phyloP scores from a whole-genome alignment of 1,139 yeast species.

The Suhomyces ambrosiae region DNA sequence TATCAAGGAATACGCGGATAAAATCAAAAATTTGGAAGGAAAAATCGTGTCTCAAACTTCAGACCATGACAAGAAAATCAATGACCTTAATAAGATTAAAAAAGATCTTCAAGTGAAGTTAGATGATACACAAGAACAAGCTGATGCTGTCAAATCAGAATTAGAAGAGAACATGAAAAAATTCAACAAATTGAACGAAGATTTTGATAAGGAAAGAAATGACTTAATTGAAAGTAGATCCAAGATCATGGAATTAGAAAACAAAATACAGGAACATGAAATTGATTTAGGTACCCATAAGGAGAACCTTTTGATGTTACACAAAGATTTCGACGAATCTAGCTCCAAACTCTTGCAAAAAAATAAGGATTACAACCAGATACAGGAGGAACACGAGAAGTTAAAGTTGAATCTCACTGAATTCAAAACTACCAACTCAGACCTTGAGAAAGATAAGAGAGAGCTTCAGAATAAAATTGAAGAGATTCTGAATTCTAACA shows the following conservation, averaged over 20 bases:
- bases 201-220: background rate
- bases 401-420: constrained; percentile 1
- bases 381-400: background rate
- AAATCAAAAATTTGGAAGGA: constrained; percentile 34
- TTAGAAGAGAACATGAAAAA: constrained; percentile 1
- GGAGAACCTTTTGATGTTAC: background rate
- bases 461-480: background rate
- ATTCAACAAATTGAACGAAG: constrained; percentile 1
- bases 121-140: constrained; percentile 7
- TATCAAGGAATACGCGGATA: constrained; percentile 50
- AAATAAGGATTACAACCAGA: background rate
- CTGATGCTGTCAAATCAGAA: constrained; percentile 12
- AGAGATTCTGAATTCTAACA: background rate
- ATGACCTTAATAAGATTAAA: constrained; percentile 14
- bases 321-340: background rate
- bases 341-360: background rate
- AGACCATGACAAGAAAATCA: constrained; percentile 15
- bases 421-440: constrained; percentile 1
- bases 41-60: constrained; percentile 17
- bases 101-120: constrained; percentile 9
- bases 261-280: background rate
- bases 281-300: background rate
- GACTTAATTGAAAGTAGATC: background rate
- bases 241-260: background rate
- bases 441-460: background rate